phyloP scores from a whole-genome alignment of 225 moss, liverwort and hornwort genomes.

The Straminergon stramineum region DNA sequence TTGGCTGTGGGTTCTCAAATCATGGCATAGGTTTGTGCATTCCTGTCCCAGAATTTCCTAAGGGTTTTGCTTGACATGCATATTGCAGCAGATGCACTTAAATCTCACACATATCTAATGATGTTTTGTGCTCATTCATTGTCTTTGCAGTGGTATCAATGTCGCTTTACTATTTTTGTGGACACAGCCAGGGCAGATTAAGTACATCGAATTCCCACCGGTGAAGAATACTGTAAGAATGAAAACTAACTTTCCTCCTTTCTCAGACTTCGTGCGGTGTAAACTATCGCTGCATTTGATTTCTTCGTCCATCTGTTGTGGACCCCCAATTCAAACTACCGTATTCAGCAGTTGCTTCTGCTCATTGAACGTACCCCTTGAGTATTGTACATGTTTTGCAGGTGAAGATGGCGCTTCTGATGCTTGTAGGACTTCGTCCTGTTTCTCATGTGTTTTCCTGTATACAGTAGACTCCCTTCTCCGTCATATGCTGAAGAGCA shows the following conservation, averaged over 20 bases:
- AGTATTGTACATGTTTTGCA: not conserved
- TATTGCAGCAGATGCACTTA: not conserved
- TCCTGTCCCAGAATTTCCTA: not conserved
- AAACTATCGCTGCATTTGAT: not conserved
- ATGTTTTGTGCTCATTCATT: not conserved
- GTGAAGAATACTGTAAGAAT: slow-evolving; percentile 60
- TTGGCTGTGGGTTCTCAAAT: too few relatives aligned
- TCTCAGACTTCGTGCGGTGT: not conserved
- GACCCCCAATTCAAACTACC: too few relatives aligned
- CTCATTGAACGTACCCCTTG: not conserved
- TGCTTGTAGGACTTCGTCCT: slow-evolving; percentile 71
- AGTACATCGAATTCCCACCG: slow-evolving; percentile 48
- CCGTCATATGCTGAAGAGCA: slow-evolving; percentile 57
- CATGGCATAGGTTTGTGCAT: not conserved
- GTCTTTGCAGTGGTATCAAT: slow-evolving; percentile 28
- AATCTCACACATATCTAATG: not conserved
- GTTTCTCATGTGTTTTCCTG: slow-evolving; percentile 71
- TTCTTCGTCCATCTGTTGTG: not conserved
- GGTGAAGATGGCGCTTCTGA: slow-evolving; percentile 80
- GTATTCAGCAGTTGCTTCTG: not conserved
- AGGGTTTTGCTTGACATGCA: not conserved
- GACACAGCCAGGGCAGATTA: slow-evolving; percentile 36
- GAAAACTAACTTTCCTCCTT: not conserved
- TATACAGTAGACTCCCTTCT: slow-evolving; percentile 76
- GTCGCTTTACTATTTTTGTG: slow-evolving; percentile 31